phyloP scores from a whole-genome alignment of 225 moss, liverwort and hornwort species.

The Sphagnum tenellum region DNA sequence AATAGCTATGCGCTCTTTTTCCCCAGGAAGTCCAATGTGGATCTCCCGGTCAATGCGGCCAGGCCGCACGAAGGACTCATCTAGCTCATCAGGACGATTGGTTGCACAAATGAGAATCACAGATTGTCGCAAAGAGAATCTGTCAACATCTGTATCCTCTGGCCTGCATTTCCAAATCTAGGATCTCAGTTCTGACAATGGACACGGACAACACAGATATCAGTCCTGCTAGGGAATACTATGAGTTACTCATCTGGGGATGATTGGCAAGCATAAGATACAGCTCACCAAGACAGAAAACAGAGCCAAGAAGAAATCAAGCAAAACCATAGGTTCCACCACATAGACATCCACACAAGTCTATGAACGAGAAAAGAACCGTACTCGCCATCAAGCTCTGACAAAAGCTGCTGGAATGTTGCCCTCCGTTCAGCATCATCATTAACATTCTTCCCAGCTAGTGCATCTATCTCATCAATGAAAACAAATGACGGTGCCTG shows the following conservation, averaged over 20 bases:
- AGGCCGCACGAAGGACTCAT: constrained; percentile 80
- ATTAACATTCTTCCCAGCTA: constrained; percentile 88
- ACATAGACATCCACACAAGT: no score
- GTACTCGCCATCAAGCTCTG: constrained; percentile 98
- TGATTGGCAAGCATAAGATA: no score
- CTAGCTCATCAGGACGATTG: constrained; percentile 95
- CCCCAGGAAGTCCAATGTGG: constrained; percentile 92
- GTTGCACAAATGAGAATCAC: constrained; percentile 96
- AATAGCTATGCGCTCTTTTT: constrained; percentile 77
- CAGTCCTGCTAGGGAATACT: no score
- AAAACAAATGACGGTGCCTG: constrained; percentile 98
- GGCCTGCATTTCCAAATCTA: constrained; percentile 40
- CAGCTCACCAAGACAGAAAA: no score
- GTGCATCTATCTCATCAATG: constrained; percentile 97
- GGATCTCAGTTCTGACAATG: background rate
- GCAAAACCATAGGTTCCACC: no score
- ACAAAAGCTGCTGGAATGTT: constrained; percentile 87
- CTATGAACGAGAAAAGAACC: constrained; percentile 10
- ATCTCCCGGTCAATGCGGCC: constrained; percentile 98
- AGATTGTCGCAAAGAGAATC: constrained; percentile 83
- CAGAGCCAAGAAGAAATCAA: no score
- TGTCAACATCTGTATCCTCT: constrained; percentile 90
- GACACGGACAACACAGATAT: no score
- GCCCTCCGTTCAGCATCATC: constrained; percentile 98
- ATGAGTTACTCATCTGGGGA: no score